phyloP scores from a whole-genome alignment of 1,284 basidiomycete species.

The Sanghuangporus weigelae region DNA sequence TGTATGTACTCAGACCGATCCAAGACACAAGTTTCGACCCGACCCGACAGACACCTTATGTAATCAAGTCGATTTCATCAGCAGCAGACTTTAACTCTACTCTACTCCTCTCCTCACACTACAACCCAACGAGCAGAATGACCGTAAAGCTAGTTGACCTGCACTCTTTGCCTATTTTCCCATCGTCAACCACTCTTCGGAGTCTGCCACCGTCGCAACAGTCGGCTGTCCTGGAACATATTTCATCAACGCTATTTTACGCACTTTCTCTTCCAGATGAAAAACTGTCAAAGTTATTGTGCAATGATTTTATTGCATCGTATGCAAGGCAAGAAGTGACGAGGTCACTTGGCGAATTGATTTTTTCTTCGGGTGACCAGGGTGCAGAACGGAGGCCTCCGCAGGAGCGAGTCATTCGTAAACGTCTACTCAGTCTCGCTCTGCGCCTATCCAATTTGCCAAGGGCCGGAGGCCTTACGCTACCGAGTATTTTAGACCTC shows the following conservation, averaged over 20 bases:
- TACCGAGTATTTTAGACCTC: slow-evolving; percentile 56
- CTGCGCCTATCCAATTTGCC: slow-evolving; percentile 40
- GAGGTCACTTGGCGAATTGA: slow-evolving; percentile 44
- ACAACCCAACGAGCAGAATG: neutral
- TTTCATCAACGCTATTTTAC: slow-evolving; percentile 41
- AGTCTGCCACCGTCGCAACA: slow-evolving; percentile 49
- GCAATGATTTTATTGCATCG: slow-evolving; percentile 46
- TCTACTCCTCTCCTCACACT: too few species aligned
- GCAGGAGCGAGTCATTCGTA: slow-evolving; percentile 43
- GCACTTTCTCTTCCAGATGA: slow-evolving; percentile 41
- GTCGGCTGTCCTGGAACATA: slow-evolving; percentile 40
- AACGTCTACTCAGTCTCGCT: slow-evolving; percentile 49
- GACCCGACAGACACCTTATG: too few species aligned
- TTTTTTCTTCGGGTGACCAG: slow-evolving; percentile 41
- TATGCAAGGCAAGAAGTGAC: slow-evolving; percentile 53
- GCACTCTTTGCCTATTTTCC: slow-evolving; percentile 41
- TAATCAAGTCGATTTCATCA: too few species aligned
- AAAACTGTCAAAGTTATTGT: slow-evolving; percentile 40
- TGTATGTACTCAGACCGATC: too few species aligned
- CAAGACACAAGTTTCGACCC: too few species aligned
- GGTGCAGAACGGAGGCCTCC: slow-evolving; percentile 23
- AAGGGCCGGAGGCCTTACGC: slow-evolving; percentile 35
- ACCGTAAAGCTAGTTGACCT: slow-evolving; percentile 11
- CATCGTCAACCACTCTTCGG: slow-evolving; percentile 44
- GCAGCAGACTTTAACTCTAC: too few species aligned